These are phyloP conservation scores for Quercus aquifolioides DNA, from an alignment of 306 rosid genomes.

Conservation along the genomic window DNA sequence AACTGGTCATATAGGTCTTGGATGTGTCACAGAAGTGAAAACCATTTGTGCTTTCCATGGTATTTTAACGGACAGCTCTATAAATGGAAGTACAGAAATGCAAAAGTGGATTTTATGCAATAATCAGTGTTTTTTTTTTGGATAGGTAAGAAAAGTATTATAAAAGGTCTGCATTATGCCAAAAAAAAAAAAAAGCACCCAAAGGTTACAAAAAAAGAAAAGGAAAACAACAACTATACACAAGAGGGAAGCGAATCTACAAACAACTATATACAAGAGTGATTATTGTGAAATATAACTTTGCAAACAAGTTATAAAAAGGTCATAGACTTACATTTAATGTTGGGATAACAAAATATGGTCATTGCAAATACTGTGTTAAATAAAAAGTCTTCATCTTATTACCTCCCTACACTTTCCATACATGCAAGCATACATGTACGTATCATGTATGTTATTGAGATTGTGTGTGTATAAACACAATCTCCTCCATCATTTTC, in stretches of 20 bases:
- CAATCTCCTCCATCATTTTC: background rate
- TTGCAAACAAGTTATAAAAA: background rate
- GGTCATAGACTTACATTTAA: background rate
- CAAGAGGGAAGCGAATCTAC: too few relatives aligned
- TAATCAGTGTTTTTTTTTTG: too few relatives aligned
- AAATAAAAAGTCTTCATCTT: background rate
- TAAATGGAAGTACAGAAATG: background rate
- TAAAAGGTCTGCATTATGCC: too few relatives aligned
- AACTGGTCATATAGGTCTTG: too few relatives aligned
- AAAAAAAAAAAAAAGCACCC: too few relatives aligned
- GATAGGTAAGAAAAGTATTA: too few relatives aligned
- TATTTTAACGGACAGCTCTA: background rate
- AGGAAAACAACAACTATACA: too few relatives aligned
- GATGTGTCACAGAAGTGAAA: background rate
- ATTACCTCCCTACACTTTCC: background rate
- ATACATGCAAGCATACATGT: background rate
- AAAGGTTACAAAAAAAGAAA: too few relatives aligned
- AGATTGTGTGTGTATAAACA: background rate
- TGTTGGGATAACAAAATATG: background rate
- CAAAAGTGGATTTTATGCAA: background rate
- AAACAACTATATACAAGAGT: too few relatives aligned
- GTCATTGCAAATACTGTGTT: background rate
- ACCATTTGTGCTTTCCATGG: background rate
- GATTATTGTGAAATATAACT: background rate
- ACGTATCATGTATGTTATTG: background rate